These are phyloP conservation scores for Pichia deserticola DNA, from an alignment of 805 yeast genomes.

Conservation along the genomic window DNA sequence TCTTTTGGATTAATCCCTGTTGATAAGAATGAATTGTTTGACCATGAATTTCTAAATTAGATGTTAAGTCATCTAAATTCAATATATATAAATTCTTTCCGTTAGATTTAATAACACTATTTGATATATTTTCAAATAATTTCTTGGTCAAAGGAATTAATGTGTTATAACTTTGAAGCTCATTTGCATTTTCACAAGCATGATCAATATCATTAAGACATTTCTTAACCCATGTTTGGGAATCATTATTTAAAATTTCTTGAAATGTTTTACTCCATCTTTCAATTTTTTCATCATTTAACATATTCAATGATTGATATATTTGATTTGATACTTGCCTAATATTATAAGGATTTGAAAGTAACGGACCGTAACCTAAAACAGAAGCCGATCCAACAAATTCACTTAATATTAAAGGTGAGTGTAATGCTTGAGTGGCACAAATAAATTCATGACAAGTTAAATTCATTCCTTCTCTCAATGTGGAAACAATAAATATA, in stretches of 20 bases:
- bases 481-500: conserved; percentile 76
- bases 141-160: conserved; percentile 25
- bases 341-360: conserved; percentile 90
- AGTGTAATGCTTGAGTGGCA: conserved; percentile 60
- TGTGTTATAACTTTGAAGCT: conserved; percentile 17
- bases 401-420: conserved; percentile 83
- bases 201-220: conserved; percentile 48
- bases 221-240: conserved; percentile 62
- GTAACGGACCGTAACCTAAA: conserved; percentile 57
- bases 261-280: conserved; percentile 58
- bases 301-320: conserved; percentile 58
- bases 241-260: conserved; percentile 60
- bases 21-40: conserved; percentile 45
- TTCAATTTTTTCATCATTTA: conserved; percentile 43
- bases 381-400: conserved; percentile 92
- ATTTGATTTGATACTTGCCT: conserved; percentile 58
- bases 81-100: conserved; percentile 43
- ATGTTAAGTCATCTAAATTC: conserved; percentile 40
- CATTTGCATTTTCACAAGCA: conserved; percentile 36
- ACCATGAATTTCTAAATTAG: conserved; percentile 27
- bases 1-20: conserved; percentile 48
- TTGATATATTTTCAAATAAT: conserved; percentile 30
- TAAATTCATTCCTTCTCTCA: conserved; percentile 95
- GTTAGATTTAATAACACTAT: conserved; percentile 10
- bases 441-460: conserved; percentile 92